A percentile compares a stretch with the other conserved stretches of the same genome.
Conservation (phyloP, 2,329 filamentous ascomycete species). For the Didymella arachidicola region DNA sequence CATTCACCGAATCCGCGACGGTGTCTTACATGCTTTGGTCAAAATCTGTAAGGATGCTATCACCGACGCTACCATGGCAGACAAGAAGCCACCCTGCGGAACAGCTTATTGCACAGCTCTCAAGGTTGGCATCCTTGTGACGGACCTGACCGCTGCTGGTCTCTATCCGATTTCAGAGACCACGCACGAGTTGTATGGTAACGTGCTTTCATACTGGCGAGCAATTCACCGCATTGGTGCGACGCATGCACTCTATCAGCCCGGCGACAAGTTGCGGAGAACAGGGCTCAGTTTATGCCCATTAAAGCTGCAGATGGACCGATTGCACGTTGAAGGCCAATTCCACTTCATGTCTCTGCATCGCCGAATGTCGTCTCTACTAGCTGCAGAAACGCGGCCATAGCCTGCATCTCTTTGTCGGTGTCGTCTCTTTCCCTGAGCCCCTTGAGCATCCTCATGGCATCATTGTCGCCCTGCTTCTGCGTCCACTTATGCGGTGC, state of each 20-base stretch:
- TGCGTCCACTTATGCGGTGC: slow-evolving; percentile 35
- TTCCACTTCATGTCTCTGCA: slow-evolving; percentile 6
- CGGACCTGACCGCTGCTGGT: not conserved
- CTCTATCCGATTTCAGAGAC: not conserved
- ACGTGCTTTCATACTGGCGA: not conserved
- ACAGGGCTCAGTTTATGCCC: too few relatives aligned
- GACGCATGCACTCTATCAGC: too few relatives aligned
- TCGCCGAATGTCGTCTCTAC: slow-evolving; percentile 37
- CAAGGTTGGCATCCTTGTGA: not conserved
- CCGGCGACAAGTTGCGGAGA: not conserved
- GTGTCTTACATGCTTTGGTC: not conserved
- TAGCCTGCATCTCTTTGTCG: slow-evolving; percentile 46
- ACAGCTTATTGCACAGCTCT: not conserved
- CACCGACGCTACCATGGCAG: not conserved
- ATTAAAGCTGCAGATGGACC: too few relatives aligned
- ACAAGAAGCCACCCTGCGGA: not conserved
- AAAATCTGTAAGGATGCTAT: not conserved
- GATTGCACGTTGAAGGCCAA: too few relatives aligned
- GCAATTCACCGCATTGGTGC: not conserved
- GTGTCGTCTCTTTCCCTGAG: slow-evolving; percentile 40
- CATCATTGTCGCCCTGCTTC: slow-evolving; percentile 44
- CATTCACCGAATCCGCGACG: too few relatives aligned
- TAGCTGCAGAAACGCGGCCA: slow-evolving; percentile 52
- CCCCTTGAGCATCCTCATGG: slow-evolving; percentile 38
- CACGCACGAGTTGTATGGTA: not conserved